These are phyloP conservation scores for Phalaenopsis equestris DNA, from an alignment of 106 monocot species.

Conservation along the genomic window DNA sequence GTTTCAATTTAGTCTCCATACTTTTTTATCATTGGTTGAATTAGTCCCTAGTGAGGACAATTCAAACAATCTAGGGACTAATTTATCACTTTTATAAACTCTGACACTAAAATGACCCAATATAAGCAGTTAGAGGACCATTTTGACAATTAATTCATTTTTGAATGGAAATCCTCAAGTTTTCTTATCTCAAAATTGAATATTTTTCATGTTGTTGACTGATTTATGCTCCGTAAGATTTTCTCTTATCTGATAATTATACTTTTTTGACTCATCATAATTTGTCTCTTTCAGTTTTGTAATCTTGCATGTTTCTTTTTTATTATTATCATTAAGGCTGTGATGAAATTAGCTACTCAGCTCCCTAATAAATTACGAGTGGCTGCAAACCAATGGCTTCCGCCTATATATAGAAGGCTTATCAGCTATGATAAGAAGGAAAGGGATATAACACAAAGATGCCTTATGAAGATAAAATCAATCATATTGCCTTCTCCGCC, in stretches of 20 bases:
- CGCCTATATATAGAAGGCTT: slow-evolving; percentile 51
- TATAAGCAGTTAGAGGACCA: too few relatives aligned
- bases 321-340: slow-evolving; percentile 24
- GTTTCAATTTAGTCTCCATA: too few relatives aligned
- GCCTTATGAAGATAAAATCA: slow-evolving; percentile 27
- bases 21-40: too few relatives aligned
- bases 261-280: neutral
- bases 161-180: neutral
- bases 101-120: too few relatives aligned
- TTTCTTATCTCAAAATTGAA: neutral
- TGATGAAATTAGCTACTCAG: slow-evolving; percentile 29
- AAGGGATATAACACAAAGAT: slow-evolving; percentile 43
- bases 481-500: slow-evolving; percentile 25
- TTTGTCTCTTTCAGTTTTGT: neutral
- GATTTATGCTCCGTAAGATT: neutral
- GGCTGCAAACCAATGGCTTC: slow-evolving; percentile 32
- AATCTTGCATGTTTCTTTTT: neutral
- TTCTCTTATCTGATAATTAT: neutral
- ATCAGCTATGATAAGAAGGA: slow-evolving; percentile 43
- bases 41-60: too few relatives aligned
- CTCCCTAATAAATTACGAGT: slow-evolving; percentile 32
- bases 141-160: too few relatives aligned
- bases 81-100: too few relatives aligned
- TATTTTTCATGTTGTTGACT: neutral
- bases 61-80: too few relatives aligned